Conservation (phyloP, 2,329 filamentous ascomycete genomes). For the Alternaria incomplexa region DNA sequence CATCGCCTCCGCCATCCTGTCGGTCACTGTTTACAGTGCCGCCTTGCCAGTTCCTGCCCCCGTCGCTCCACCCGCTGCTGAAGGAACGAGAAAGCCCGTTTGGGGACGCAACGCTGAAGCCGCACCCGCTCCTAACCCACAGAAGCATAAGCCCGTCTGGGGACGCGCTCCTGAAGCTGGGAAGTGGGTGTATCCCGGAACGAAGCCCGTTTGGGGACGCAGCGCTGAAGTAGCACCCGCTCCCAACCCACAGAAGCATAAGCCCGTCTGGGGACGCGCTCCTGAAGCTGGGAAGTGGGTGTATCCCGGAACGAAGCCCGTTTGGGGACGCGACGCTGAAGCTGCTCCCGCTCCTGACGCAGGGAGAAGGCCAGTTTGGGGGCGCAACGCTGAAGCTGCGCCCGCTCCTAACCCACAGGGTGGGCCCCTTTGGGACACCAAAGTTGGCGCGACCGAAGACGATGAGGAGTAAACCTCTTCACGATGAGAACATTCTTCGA, state of each 20-base stretch:
- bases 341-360: neutral
- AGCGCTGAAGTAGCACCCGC: slow-evolving; percentile 15
- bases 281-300: neutral
- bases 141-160: too few relatives aligned
- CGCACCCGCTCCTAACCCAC: too few relatives aligned
- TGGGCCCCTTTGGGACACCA: neutral
- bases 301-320: too few relatives aligned
- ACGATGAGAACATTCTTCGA: neutral
- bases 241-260: slow-evolving; percentile 19
- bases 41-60: slow-evolving; percentile 44
- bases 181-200: neutral
- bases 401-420: neutral
- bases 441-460: neutral
- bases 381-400: slow-evolving; percentile 44
- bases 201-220: neutral
- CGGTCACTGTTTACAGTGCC: slow-evolving; percentile 49
- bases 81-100: neutral
- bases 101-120: slow-evolving; percentile 24
- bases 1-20: slow-evolving; percentile 50
- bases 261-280: neutral
- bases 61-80: slow-evolving; percentile 7
- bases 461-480: neutral
- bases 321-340: neutral
- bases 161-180: too few relatives aligned
- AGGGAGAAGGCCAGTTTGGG: neutral